Base-by-base conservation (phyloP, 106 monocot species). In the Acorus calamus region DNA sequence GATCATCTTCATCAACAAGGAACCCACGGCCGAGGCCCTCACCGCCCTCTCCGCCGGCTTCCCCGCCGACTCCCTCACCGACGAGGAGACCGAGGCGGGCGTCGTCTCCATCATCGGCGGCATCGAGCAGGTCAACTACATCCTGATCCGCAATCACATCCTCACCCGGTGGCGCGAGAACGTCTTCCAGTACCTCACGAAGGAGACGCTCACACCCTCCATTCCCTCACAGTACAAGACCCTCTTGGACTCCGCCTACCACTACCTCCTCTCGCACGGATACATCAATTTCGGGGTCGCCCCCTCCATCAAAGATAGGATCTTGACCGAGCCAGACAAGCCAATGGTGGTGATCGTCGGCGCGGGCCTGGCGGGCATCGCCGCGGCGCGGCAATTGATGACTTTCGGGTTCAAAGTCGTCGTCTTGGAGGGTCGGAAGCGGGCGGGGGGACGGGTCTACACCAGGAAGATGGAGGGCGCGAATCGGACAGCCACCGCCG, bases 111-210 rank as follows among this genome's bases (percentile, higher is more conserved):
- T 66, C 72, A 54, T 88, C 45, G 91, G 91, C 46, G 98, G 98
- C 42, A 91, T 98, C 64, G 98, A 98, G 69, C 98, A 98, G 88
- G 88, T 98, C 3, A 88, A 92, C 67, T 88, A 88, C 71, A 89
- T 84, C 56, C 84, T 89, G n/a, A 74, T 89, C 56, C 81, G 89
- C 46, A 89, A 89, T 73, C 89, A 89, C 71, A 76, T 89, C 52
- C 60, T 89, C 14, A 63, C 61, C 45, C 9, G 61, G 52, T 89
- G 84, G 84, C 62, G 81, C 42, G 76, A 76, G 53, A 82, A 81
- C 59, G 76, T 74, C 51, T 65, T 67, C 68, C 12, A 11, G 14
- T 82, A 59, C 71, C 70, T 89, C 54, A 51, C 66, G 7, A 76
- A 71, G 41, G 79, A 84, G 43, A 44, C 67, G 56, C 66, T 92